Evolutionary conservation across 192 early-diverging fungal species (phyloP).

Genomic region (Chytriomyces sp.): DNA sequence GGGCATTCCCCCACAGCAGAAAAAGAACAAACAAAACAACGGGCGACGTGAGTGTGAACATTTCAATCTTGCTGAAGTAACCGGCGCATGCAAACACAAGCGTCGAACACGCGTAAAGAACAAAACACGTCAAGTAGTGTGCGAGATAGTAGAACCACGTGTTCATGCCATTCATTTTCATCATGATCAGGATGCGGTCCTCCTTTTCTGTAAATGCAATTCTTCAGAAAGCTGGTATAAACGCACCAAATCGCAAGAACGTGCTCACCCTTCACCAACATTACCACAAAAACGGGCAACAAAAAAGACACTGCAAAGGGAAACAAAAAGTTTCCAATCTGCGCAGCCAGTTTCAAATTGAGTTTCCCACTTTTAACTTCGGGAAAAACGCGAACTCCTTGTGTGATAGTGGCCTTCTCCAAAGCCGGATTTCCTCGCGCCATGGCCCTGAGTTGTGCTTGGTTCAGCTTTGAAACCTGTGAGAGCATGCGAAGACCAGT

Average conservation of each 20-base stretch:
- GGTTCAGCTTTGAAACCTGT: constrained; percentile 48
- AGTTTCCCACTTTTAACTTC: constrained; percentile 46
- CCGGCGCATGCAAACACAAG: constrained; percentile 68
- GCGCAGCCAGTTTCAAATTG: constrained; percentile 55
- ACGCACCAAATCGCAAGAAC: not conserved
- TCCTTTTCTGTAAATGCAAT: not conserved
- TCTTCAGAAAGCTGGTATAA: not conserved
- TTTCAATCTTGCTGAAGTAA: constrained; percentile 53
- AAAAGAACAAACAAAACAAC: constrained; percentile 61
- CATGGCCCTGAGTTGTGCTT: constrained; percentile 41
- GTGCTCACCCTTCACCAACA: constrained; percentile 72
- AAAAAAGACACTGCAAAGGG: constrained; percentile 75
- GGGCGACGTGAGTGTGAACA: constrained; percentile 62
- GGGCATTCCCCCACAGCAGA: constrained; percentile 67
- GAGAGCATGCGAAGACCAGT: constrained; percentile 56
- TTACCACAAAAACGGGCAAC: constrained; percentile 70
- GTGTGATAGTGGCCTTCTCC: constrained; percentile 58
- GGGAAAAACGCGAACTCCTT: constrained; percentile 68
- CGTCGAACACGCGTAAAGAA: constrained; percentile 66
- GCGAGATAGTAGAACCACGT: constrained; percentile 58
- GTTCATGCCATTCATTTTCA: constrained; percentile 73
- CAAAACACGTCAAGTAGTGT: constrained; percentile 63
- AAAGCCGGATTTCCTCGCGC: constrained; percentile 34
- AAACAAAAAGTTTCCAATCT: constrained; percentile 68
- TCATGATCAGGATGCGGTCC: constrained; percentile 47